Base-by-base conservation (phyloP, 176 grass and related monocot species). In the Carex pumila region DNA sequence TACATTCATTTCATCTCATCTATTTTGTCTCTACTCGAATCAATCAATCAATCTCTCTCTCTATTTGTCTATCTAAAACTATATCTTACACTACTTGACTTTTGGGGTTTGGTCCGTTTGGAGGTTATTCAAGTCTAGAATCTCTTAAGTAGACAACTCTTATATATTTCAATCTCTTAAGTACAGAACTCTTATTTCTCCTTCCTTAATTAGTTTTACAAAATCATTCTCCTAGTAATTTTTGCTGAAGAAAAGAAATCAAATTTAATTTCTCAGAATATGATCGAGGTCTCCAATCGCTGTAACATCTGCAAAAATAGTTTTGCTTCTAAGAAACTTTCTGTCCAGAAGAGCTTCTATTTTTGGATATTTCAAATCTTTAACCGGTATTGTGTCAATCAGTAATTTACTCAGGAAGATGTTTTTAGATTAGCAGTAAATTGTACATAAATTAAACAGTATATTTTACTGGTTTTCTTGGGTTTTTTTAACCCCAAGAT, bases 331-430 rank as follows among this genome's bases (percentile, higher is more conserved):
- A 84, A 87, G 88, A 86, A 84, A 83, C 64, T 86, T 22, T 61
- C 87, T 12, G 22, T 88, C 12, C 81, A 88, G 29, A 95, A 98
- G 45, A 89, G 89, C 77, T 93, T 93, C 14, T 95, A 92, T 64
- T 99, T 95, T 72, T 99, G 93, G 96, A 95, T 95, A 77, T 99
- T 94, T 86, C 91, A 95, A 12, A 89, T 93, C 81, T 88, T 88
- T 84, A 95, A 89, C 31, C 79, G 87, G 81, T 91, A 85, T 70
- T 12, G 6, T 80, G 21, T 80, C 13, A 32, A 13, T 10, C 50
- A 57, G 55, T 78, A 21, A 55, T 67, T 59, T n/a, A 53, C 62
- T 15, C 45, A 19, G 47, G 36, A 29, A 13, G 12, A 83, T 66
- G 22, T n/a, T 83, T 22, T 69, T 83, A 83, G 6, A 68, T 66